phyloP scores from a whole-genome alignment of 768 basidiomycete species.

The Rubroboletus satanas region DNA sequence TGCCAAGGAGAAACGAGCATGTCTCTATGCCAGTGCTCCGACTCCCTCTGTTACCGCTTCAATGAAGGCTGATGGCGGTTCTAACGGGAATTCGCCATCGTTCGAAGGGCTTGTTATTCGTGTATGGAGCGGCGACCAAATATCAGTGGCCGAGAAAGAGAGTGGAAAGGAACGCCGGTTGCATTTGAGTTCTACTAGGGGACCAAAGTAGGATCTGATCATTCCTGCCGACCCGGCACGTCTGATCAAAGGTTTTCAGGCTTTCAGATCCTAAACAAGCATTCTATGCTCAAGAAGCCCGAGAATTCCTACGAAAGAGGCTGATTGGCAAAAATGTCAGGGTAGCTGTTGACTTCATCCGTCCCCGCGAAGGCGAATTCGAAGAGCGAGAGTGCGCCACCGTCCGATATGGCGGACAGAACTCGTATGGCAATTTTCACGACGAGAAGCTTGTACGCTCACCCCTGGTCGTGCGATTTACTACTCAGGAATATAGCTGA shows the following conservation, averaged over 20 bases:
- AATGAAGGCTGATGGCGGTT: conserved; percentile 45
- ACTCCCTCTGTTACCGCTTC: conserved; percentile 30
- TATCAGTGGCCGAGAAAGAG: conserved; percentile 76
- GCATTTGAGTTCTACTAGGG: conserved; percentile 85
- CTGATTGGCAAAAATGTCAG: conserved; percentile 87
- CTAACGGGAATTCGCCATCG: conserved; percentile 42
- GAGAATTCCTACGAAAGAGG: conserved; percentile 88
- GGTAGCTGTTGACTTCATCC: conserved; percentile 83
- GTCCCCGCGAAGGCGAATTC: conserved; percentile 88
- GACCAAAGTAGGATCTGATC: conserved; percentile 58
- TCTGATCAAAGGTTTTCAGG: conserved; percentile 37
- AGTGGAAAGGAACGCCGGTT: conserved; percentile 73
- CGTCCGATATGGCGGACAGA: conserved; percentile 77
- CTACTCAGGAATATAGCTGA: conserved; percentile 79
- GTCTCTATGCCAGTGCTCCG: conserved; percentile 61
- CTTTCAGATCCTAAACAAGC: conserved; percentile 82
- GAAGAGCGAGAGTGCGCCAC: conserved; percentile 93
- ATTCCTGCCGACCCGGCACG: not conserved
- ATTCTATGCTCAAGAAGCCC: conserved; percentile 86
- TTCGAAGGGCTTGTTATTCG: conserved; percentile 85
- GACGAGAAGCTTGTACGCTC: not conserved
- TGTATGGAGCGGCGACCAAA: conserved; percentile 89
- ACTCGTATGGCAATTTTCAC: conserved; percentile 48
- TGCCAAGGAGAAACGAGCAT: conserved; percentile 72
- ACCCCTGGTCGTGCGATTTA: conserved; percentile 1